Evolutionary conservation across 1,284 basidiomycete species (phyloP), one percentile per base, ranked within the genome.

Genomic region (Trametes polyzona): DNA sequence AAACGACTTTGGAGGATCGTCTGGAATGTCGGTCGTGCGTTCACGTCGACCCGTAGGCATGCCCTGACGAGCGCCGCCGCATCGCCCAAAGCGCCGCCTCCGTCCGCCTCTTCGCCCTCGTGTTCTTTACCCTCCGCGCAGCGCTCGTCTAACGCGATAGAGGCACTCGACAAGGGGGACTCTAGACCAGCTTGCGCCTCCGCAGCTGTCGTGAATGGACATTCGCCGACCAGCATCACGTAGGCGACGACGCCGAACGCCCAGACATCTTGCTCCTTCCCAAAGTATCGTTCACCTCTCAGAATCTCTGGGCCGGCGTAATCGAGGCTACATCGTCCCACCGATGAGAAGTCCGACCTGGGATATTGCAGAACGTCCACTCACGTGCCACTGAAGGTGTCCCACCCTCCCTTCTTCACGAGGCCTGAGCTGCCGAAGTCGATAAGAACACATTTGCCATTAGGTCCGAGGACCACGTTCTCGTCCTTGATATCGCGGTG

Each of bases 401-500:
- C 96, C 90, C 95, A 98, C 40, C 91, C 91, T 48, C 79, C 77
- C 69, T 88, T 90, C 74, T 84, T 89, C 48, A 95, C 86, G 55
- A 96, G 82, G 27, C 95, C 95, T 23, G 94, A 95, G 66, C 95
- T 93, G 64, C 95, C 95, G 73, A 98, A 98, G 72, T 99, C 96
- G 72, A 99, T 99, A 64, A 99, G 75, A 73, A 98, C 92, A 68
- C 92, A 95, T 68, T 86, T 82, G 32, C 87, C 90, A 58, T 80
- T 73, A 40, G 83, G 80, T 5, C 89, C 90, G 43, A 93, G 79
- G 27, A 93, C 87, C 35, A 99, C 95, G 71, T 99, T 99, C 74
- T 99, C 96, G 69, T 99, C 96, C 76, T 99, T 99, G 74, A 99
- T 88, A 71, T 99, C 97, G 59, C 96, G 93, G 75, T 99, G 96